These are phyloP conservation scores for Fragilaria radians DNA, from an alignment of 108 stramenopile genomes.

Conservation along the genomic window DNA sequence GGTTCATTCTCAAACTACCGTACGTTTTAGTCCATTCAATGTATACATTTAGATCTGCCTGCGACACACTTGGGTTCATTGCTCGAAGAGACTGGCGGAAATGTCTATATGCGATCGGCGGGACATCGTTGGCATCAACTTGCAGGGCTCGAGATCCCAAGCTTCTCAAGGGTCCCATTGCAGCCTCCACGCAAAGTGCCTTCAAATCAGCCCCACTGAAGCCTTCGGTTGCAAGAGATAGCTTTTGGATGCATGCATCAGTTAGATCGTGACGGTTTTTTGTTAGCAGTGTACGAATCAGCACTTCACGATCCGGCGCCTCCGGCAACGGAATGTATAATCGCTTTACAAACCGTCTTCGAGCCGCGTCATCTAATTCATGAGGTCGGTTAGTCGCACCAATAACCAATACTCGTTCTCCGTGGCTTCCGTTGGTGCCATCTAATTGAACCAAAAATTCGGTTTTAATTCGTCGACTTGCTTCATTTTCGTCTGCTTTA, in stretches of 20 bases:
- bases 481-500: constrained; percentile 89
- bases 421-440: constrained; percentile 71
- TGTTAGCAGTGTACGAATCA: constrained; percentile 74
- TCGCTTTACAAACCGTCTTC: constrained; percentile 86
- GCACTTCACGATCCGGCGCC: constrained; percentile 52
- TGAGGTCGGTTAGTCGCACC: constrained; percentile 98
- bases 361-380: constrained; percentile 98
- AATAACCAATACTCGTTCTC: constrained; percentile 89
- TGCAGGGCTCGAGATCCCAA: constrained; percentile 57
- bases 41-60: constrained; percentile 68
- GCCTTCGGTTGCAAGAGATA: constrained; percentile 77
- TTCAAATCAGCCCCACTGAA: constrained; percentile 94
- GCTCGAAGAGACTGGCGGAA: constrained; percentile 70
- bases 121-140: constrained; percentile 66
- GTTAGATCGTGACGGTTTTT: constrained; percentile 78
- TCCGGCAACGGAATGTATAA: constrained; percentile 97
- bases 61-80: constrained; percentile 86
- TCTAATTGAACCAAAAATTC: constrained; percentile 93
- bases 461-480: constrained; percentile 91
- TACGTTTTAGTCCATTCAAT: constrained; percentile 70
- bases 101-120: constrained; percentile 86
- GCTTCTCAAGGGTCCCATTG: constrained; percentile 92
- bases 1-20: constrained; percentile 45
- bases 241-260: constrained; percentile 48
- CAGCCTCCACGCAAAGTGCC: constrained; percentile 87